phyloP scores from a whole-genome alignment of 116 monocot species.

The Zostera marina region DNA sequence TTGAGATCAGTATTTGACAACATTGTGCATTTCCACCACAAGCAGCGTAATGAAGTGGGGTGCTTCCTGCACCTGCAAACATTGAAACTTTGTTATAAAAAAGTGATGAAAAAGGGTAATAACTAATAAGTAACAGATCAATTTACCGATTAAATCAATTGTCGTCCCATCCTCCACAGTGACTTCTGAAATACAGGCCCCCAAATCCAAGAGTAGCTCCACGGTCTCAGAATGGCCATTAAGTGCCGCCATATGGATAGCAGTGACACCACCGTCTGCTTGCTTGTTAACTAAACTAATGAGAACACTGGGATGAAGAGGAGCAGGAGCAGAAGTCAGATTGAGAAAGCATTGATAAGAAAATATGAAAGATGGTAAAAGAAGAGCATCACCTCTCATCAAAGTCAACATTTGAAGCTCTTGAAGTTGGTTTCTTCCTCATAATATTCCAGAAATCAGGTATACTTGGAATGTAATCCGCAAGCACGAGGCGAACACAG shows the following conservation, averaged over 20 bases:
- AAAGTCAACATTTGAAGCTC: conserved; percentile 27
- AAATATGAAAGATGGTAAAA: neutral
- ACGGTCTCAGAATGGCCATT: conserved; percentile 78
- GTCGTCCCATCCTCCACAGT: conserved; percentile 88
- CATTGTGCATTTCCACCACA: conserved; percentile 94
- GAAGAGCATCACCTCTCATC: conserved; percentile 36
- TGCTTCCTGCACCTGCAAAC: conserved; percentile 75
- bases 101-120: neutral
- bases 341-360: neutral
- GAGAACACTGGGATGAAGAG: conserved; percentile 46
- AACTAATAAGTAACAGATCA: neutral
- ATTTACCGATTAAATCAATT: conserved; percentile 81
- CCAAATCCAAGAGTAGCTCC: conserved; percentile 79
- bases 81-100: neutral
- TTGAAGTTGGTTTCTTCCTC: conserved; percentile 16
- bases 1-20: conserved; percentile 88
- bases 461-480: conserved; percentile 73
- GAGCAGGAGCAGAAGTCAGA: neutral
- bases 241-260: conserved; percentile 93
- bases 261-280: conserved; percentile 92
- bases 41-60: conserved; percentile 93
- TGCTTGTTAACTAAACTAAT: conserved; percentile 48
- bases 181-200: conserved; percentile 54
- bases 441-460: conserved; percentile 47
- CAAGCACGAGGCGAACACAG: conserved; percentile 75